Base-by-base conservation (phyloP, 2,329 filamentous ascomycete species). In the Xylaria digitata region DNA sequence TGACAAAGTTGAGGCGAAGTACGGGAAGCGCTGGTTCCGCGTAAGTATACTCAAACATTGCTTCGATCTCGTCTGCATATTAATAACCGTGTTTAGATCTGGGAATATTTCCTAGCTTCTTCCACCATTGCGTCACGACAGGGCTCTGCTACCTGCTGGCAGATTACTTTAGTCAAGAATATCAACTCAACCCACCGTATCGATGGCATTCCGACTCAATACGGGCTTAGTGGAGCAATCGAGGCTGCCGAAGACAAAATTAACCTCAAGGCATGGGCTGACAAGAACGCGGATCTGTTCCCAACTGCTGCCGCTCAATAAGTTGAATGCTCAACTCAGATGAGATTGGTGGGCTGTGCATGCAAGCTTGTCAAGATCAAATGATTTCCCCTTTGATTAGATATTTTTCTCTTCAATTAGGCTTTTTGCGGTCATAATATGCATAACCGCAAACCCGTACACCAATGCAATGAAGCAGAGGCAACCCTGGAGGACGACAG, bases 21-120 rank as follows among this genome's bases (percentile, higher is more conserved):
- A 98, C 78, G 96, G 96, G 76, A 90, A 91, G 78, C 87, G 92
- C 78, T 99, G 96, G 96, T 99, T 92, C 88, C 90, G 95, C 80
- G 92, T 94, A 86, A 84, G 91, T 85, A 68, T 26, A 43, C n/a
- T 19, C 26, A 7, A 21, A 45, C 30, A 13, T 6, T 5, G 9
- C 48, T 58, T 17, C 26, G 30, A 50, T 63, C 32, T 2, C 43
- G 23, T 52, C 13, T 52, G 4, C 9, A 61, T 56, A 30, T 61
- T 76, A 53, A 76, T 48, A 40, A 60, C 2, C 34, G 26, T 13
- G 9, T 42, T n/a, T 66, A 77, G 76, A 72, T 94, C 78, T 94
- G 91, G 91, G 91, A 93, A 76, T 93, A 88, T 82, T 94, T 94
- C 87, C 86, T 94, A 65, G 90, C 91, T 66, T 90, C 88, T 77